Evolutionary conservation across 768 basidiomycete genomes (phyloP).

Genomic region (Cystoderma amianthinum): DNA sequence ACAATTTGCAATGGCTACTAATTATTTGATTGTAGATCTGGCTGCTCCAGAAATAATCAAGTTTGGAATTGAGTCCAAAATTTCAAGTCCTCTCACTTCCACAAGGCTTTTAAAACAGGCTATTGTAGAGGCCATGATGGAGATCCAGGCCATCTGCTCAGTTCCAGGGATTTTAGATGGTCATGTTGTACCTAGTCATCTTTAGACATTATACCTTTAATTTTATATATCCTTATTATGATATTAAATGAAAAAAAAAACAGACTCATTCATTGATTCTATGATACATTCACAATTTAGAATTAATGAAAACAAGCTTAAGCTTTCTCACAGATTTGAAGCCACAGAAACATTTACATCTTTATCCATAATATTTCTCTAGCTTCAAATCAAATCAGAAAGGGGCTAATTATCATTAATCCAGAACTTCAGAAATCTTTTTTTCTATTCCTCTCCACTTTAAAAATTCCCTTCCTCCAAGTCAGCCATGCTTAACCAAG

Average conservation of each 20-base stretch:
- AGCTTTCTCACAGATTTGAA: neutral
- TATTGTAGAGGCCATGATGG: constrained; percentile 53
- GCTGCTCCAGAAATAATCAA: constrained; percentile 74
- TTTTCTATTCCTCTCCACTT: constrained; percentile 15
- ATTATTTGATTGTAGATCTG: constrained; percentile 59
- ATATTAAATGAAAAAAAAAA: constrained; percentile 6
- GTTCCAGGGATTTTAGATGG: constrained; percentile 13
- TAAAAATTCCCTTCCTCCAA: constrained; percentile 27
- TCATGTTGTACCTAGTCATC: constrained; percentile 14
- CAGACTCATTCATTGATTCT: too few species aligned
- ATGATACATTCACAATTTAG: neutral
- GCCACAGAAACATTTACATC: constrained; percentile 1
- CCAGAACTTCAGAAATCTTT: neutral
- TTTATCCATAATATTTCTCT: constrained; percentile 1
- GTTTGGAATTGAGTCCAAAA: constrained; percentile 92
- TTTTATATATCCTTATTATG: constrained; percentile 2
- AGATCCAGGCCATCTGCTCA: constrained; percentile 58
- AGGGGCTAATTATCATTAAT: neutral
- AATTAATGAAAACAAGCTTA: neutral
- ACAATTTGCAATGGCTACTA: too few species aligned
- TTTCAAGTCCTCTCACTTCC: constrained; percentile 60
- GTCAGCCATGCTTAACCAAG: constrained; percentile 31
- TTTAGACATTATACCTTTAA: constrained; percentile 17
- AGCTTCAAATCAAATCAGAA: constrained; percentile 3
- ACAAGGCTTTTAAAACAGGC: constrained; percentile 61